phyloP scores from a whole-genome alignment of 2,329 filamentous ascomycete species.

The Mariannaea elegans region DNA sequence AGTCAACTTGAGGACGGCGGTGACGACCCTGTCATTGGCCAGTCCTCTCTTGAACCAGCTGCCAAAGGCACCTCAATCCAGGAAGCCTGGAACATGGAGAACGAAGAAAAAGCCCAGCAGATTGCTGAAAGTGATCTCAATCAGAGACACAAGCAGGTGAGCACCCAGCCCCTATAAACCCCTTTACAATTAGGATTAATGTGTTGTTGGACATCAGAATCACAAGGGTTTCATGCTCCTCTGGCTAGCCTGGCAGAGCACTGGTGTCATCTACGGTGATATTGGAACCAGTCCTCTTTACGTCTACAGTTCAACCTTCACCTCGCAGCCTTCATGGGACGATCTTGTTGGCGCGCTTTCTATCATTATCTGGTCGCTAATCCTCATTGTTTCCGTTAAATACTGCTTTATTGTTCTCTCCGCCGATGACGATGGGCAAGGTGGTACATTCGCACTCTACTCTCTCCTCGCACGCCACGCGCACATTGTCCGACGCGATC shows the following conservation, averaged over 20 bases:
- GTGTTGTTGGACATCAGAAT: no score
- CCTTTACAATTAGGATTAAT: no score
- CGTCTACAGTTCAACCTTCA: conserved; percentile 72
- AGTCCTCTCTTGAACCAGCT: background rate
- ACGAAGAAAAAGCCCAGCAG: background rate
- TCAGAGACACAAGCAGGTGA: background rate
- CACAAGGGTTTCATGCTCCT: conserved; percentile 25
- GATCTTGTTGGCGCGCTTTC: conserved; percentile 71
- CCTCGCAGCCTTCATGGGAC: conserved; percentile 58
- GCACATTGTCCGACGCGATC: conserved; percentile 66
- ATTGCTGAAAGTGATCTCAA: background rate
- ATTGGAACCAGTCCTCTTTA: conserved; percentile 73
- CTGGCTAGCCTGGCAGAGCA: conserved; percentile 68
- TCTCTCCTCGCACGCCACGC: conserved; percentile 66
- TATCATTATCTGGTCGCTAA: conserved; percentile 73
- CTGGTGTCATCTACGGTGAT: conserved; percentile 73
- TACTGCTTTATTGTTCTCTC: conserved; percentile 70
- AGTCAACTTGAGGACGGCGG: background rate
- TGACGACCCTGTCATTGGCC: background rate
- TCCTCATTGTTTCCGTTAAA: conserved; percentile 73
- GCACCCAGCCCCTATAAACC: background rate
- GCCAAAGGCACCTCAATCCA: background rate
- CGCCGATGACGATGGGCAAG: conserved; percentile 75
- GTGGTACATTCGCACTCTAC: conserved; percentile 74
- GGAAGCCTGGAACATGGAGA: background rate